Percentiles rank a stretch among this genome's conserved stretches.
Evolutionary conservation across 1,139 yeast genomes (phyloP).

Genomic region (Hyphopichia burtonii): DNA sequence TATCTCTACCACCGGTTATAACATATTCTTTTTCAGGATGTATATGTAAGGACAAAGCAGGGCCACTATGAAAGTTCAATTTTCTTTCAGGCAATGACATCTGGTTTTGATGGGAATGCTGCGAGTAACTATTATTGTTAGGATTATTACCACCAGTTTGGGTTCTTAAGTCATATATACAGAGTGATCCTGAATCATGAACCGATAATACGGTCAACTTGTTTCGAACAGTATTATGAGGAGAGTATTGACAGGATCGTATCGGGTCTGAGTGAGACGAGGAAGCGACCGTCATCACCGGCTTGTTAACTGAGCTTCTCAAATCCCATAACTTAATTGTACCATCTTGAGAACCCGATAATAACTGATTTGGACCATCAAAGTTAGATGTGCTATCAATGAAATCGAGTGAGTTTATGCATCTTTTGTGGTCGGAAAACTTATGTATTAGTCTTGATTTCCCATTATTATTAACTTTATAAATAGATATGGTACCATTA

Average conservation of each 20-base stretch:
- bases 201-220: slow-evolving; percentile 51
- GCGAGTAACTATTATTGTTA: background rate
- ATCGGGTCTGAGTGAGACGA: slow-evolving; percentile 64
- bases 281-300: slow-evolving; percentile 43
- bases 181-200: slow-evolving; percentile 86
- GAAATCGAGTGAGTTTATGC: slow-evolving; percentile 80
- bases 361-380: slow-evolving; percentile 53
- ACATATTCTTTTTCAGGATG: slow-evolving; percentile 82
- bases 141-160: slow-evolving; percentile 7
- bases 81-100: slow-evolving; percentile 58
- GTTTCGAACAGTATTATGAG: slow-evolving; percentile 38
- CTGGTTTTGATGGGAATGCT: slow-evolving; percentile 26
- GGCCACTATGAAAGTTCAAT: slow-evolving; percentile 88
- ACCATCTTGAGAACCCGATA: slow-evolving; percentile 94
- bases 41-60: slow-evolving; percentile 85
- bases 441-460: slow-evolving; percentile 41
- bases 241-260: slow-evolving; percentile 60
- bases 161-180: slow-evolving; percentile 76
- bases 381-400: slow-evolving; percentile 29
- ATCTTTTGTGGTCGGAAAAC: slow-evolving; percentile 71
- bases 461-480: slow-evolving; percentile 35
- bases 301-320: slow-evolving; percentile 48
- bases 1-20: slow-evolving; percentile 92
- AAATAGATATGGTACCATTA: slow-evolving; percentile 36
- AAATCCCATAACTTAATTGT: slow-evolving; percentile 86